Evolutionary conservation across 2,329 filamentous ascomycete genomes (phyloP).

Genomic region (Nigrospora sphaerica): DNA sequence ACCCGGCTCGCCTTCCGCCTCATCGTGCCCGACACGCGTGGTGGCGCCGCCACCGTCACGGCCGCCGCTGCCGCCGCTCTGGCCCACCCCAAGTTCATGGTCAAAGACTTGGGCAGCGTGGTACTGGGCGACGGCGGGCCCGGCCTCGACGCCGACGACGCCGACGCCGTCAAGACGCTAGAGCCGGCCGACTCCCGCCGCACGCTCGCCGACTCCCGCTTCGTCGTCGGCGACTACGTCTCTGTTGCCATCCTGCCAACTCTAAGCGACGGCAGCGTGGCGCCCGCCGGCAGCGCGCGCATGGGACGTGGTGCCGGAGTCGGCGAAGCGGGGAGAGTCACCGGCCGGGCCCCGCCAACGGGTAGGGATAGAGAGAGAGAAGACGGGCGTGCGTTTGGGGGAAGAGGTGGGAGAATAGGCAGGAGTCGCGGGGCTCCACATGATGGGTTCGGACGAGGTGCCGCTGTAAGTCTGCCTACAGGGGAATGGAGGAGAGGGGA

Average conservation of each 20-base stretch:
- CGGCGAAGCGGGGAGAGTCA: constrained; percentile 23
- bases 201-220: constrained; percentile 69
- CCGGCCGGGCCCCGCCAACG: constrained; percentile 13
- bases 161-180: constrained; percentile 16
- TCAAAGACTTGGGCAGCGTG: constrained; percentile 77
- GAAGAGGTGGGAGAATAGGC: constrained; percentile 26
- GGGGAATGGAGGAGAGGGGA: constrained; percentile 66
- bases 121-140: constrained; percentile 59
- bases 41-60: constrained; percentile 21
- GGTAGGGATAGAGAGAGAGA: constrained; percentile 24
- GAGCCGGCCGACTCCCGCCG: constrained; percentile 42
- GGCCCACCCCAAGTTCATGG: constrained; percentile 53
- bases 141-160: constrained; percentile 21
- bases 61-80: constrained; percentile 13
- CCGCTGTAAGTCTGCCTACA: constrained; percentile 34
- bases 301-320: constrained; percentile 32
- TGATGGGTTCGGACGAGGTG: constrained; percentile 26
- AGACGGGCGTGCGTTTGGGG: constrained; percentile 33
- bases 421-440: constrained; percentile 22
- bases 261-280: constrained; percentile 65
- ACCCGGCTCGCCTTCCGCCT: constrained; percentile 84
- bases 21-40: constrained; percentile 54
- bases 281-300: constrained; percentile 48
- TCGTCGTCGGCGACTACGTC: constrained; percentile 85
- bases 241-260: constrained; percentile 76